These are phyloP conservation scores for Tolypocladium amazonense DNA, from an alignment of 2,329 filamentous ascomycete genomes.

Conservation along the genomic window DNA sequence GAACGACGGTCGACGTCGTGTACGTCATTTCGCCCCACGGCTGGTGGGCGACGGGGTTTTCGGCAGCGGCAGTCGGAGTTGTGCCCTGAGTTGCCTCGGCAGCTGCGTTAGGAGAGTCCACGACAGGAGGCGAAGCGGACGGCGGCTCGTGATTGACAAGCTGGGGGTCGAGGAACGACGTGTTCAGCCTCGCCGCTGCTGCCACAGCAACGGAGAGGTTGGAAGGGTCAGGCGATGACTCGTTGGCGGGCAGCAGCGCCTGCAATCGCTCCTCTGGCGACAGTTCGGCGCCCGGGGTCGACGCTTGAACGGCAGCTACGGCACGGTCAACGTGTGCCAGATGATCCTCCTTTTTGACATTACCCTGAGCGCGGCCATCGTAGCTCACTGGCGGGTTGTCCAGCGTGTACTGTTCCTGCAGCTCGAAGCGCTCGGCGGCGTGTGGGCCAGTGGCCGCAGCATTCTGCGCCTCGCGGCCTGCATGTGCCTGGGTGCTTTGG, in stretches of 20 bases:
- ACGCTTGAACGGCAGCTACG: conserved; percentile 10
- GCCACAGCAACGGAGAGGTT: conserved; percentile 46
- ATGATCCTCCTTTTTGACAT: conserved; percentile 12
- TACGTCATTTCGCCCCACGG: conserved; percentile 47
- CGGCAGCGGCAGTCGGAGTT: conserved; percentile 8
- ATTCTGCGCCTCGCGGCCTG: conserved; percentile 18
- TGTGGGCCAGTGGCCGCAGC: conserved; percentile 10
- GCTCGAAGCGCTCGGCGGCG: conserved; percentile 32
- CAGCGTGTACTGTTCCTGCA: conserved; percentile 48
- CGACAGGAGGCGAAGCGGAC: conserved; percentile 16
- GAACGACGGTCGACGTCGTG: conserved; percentile 22
- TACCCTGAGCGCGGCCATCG: conserved; percentile 21
- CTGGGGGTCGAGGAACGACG: conserved; percentile 43
- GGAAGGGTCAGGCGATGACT: conserved; percentile 30
- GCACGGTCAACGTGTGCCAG: not conserved
- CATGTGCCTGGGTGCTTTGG: conserved; percentile 5
- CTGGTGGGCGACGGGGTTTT: conserved; percentile 13
- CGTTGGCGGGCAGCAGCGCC: conserved; percentile 28
- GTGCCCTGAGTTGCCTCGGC: conserved; percentile 7
- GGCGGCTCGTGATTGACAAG: conserved; percentile 22
- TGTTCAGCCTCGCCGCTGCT: conserved; percentile 43
- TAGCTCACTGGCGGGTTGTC: conserved; percentile 44
- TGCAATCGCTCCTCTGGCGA: conserved; percentile 41
- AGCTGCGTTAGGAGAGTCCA: conserved; percentile 1
- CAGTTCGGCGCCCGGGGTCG: conserved; percentile 21